Base-by-base conservation (phyloP, 495 filamentous ascomycete genomes). In the Neurospora discreta region DNA sequence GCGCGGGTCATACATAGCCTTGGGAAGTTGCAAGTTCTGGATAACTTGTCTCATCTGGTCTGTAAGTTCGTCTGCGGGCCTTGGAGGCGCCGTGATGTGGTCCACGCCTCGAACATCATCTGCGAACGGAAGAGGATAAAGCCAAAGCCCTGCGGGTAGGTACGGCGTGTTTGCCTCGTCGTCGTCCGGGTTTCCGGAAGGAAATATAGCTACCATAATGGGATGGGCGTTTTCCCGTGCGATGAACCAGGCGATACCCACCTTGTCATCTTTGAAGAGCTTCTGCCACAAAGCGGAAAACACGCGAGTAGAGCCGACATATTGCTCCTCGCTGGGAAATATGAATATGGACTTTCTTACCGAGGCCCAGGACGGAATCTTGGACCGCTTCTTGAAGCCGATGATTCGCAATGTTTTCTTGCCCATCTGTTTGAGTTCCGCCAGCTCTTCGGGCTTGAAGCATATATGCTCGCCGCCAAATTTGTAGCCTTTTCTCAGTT, bases 241-340 rank as follows among this genome's bases (percentile, higher is more conserved):
- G 42, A 99, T 90, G 75, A 91, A 95, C 96, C 96, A 99, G 0
- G 90, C 93, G 23, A 98, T 78, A 5, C 87, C 95, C 71, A 96
- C 87, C 74, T 94, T 97, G 41, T 93, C 80, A 65, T 89, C 87
- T 33, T 88, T 86, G 1, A 94, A 81, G 3, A 99, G 87, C 76
- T 95, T 98, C 74, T 93, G 90, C 80, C 95, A 93, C 23, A 99
- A 81, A 0, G 96, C 94, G 4, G 94, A 89, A 77, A 98, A 99
- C 5, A 97, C 93, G 5, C 96, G 89, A 1, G 94, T 95, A 2
- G 93, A 97, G 30, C 96, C 96, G 36, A 98, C 85, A 73, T 88
- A 96, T 70, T 93, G 90, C 71, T 93, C 90, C 77, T 99, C 96
- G 18, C 92, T 94, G 1, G 96, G 95, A 79, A 97, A 99, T 74